A percentile compares a stretch with the other conserved stretches of the same genome.
Conservation (phyloP, 164 flowering plant genomes). For the grape (Vitis vinifera) region ASM3070453v1 NC_081811.1:28410001-28410500, state of each 20-base stretch:
- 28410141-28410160: slow-evolving; percentile 30
- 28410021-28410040: slow-evolving; percentile 27
- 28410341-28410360: slow-evolving; percentile 34
- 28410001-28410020: background rate
- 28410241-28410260: background rate
- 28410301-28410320: slow-evolving; percentile 25
- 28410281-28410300: slow-evolving; percentile 18
- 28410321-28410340: slow-evolving; percentile 39
- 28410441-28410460: slow-evolving; percentile 28
- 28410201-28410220: slow-evolving; percentile 21
- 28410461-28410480: slow-evolving; percentile 33
- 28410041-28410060: slow-evolving; percentile 26
- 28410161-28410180: slow-evolving; percentile 2
- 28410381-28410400: slow-evolving; percentile 27
- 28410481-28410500: slow-evolving; percentile 20
- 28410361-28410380: slow-evolving; percentile 39
- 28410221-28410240: slow-evolving; percentile 1
- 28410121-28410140: slow-evolving; percentile 37
- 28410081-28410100: slow-evolving; percentile 53
- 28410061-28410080: slow-evolving; percentile 37
- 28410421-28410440: slow-evolving; percentile 27
- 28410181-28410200: slow-evolving; percentile 8
- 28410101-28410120: slow-evolving; percentile 36
- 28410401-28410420: slow-evolving; percentile 30
- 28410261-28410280: slow-evolving; percentile 23